phyloP scores from a whole-genome alignment of 306 rosid species.

The Rubus idaeus region DNA sequence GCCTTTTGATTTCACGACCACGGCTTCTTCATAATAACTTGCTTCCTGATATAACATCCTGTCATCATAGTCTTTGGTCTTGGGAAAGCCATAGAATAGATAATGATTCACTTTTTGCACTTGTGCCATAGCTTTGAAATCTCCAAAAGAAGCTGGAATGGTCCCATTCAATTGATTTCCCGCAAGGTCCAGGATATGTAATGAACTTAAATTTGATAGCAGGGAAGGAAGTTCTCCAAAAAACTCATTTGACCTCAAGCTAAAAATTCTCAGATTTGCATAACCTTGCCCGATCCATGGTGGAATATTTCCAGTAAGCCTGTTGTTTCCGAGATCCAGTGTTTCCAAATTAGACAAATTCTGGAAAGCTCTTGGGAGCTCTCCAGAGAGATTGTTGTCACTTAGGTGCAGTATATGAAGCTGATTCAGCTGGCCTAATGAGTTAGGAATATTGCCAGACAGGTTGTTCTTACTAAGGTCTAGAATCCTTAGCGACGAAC shows the following conservation, averaged over 20 bases:
- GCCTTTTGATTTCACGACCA: conserved; percentile 28
- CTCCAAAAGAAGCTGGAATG: conserved; percentile 36
- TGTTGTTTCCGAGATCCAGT: conserved; percentile 41
- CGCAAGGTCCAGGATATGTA: conserved; percentile 48
- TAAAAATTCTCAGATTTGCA: conserved; percentile 26
- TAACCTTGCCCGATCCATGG: conserved; percentile 38
- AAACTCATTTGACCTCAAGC: conserved; percentile 45
- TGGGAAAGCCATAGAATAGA: conserved; percentile 2
- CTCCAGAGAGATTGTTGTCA: conserved; percentile 33
- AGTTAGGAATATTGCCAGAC: conserved; percentile 33
- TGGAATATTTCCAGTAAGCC: conserved; percentile 32
- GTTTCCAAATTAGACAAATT: conserved; percentile 42
- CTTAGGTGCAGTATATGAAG: conserved; percentile 38
- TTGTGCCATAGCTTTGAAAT: conserved; percentile 27
- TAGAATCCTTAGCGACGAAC: conserved; percentile 20
- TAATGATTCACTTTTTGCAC: background rate
- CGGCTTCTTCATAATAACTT: conserved; percentile 27
- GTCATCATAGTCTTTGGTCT: background rate
- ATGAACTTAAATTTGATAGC: conserved; percentile 37
- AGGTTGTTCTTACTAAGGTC: conserved; percentile 39
- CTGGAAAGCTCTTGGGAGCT: conserved; percentile 36
- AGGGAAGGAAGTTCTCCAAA: conserved; percentile 24
- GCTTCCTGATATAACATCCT: no score
- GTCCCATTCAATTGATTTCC: conserved; percentile 33
- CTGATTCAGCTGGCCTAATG: conserved; percentile 27